Base-by-base conservation (phyloP, 106 monocot genomes). In the Dioscorea dumetorum region DNA sequence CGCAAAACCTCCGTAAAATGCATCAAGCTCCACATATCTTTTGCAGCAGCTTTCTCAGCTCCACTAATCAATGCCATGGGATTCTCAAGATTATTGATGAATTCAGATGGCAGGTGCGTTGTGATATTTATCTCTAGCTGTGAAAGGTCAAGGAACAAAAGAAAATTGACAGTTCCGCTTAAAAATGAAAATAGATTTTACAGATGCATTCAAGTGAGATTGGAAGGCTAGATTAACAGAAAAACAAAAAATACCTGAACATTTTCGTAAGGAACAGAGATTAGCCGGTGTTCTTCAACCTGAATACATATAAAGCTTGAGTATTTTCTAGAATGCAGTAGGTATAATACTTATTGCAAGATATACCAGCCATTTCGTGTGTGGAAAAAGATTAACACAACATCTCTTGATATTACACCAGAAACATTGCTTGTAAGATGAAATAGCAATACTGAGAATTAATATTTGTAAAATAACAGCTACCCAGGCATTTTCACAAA, bases 201-300 rank as follows among this genome's bases (percentile, higher is more conserved):
- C 20, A 64, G 34, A 64, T 63, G 13, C 10, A 32, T 33, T 50
- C 63, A 56, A 32, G 7, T 16, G 17, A 18, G 2, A 62, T 33
- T 33, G n/a, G 31, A 32, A 17, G 21, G 18, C 16, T 28, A 14
- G 68, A 60, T 16, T 12, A 59, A 21, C 20, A 71, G 18, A 50
- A 49, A 12, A 4, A 8, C 52, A 56, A 53, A 19, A 52, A 24
- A 17, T 72, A 90, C 95, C 88, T 91, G 82, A 72, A 91, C 86
- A 73, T 61, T 75, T 70, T 78, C 32, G 77, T 95, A 95, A 63
- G 95, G 79, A 66, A 91, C 84, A 71, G 95, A 69, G 33, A 83
- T 31, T 57, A 95, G 79, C 17, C 95, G 81, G 64, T 86, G 83
- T 64, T 95, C 88, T 70, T 95, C 95, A 62, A 95, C 95, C 95